Percentiles rank a stretch among this genome's conserved stretches.
phyloP scores from a whole-genome alignment of 164 flowering plant species.

The Vitis amurensis region DNA sequence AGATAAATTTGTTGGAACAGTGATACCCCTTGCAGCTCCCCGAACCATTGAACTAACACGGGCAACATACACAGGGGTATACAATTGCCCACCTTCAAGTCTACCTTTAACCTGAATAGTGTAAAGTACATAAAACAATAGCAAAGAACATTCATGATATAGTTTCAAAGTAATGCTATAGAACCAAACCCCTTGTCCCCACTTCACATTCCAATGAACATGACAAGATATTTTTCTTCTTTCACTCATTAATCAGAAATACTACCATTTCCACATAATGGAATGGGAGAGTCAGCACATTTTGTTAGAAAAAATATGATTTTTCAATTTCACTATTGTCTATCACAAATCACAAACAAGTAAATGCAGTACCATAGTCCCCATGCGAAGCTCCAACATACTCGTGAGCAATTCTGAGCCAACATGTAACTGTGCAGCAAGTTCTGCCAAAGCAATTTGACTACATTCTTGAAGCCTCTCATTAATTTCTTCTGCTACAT shows the following conservation, averaged over 20 bases:
- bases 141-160: too few species aligned
- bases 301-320: neutral
- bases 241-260: too few species aligned
- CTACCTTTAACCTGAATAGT: slow-evolving; percentile 81
- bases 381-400: slow-evolving; percentile 79
- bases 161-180: too few species aligned
- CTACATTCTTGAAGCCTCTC: slow-evolving; percentile 95
- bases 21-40: slow-evolving; percentile 86
- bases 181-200: too few species aligned
- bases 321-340: neutral
- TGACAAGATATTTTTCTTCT: too few species aligned
- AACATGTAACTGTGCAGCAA: slow-evolving; percentile 79
- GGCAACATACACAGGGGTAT: slow-evolving; percentile 90
- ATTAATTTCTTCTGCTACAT: slow-evolving; percentile 81
- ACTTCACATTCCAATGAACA: too few species aligned
- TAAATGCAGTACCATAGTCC: slow-evolving; percentile 52
- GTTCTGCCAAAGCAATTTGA: slow-evolving; percentile 87
- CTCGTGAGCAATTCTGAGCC: slow-evolving; percentile 70
- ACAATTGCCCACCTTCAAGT: slow-evolving; percentile 95
- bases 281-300: too few species aligned
- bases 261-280: too few species aligned
- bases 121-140: too few species aligned
- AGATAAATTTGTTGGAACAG: slow-evolving; percentile 82
- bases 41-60: slow-evolving; percentile 95
- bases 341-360: neutral